Percentiles rank a stretch among this genome's conserved stretches.
These are phyloP conservation scores for Phoma herbarum DNA, from an alignment of 2,329 filamentous ascomycete species.

Conservation along the genomic window DNA sequence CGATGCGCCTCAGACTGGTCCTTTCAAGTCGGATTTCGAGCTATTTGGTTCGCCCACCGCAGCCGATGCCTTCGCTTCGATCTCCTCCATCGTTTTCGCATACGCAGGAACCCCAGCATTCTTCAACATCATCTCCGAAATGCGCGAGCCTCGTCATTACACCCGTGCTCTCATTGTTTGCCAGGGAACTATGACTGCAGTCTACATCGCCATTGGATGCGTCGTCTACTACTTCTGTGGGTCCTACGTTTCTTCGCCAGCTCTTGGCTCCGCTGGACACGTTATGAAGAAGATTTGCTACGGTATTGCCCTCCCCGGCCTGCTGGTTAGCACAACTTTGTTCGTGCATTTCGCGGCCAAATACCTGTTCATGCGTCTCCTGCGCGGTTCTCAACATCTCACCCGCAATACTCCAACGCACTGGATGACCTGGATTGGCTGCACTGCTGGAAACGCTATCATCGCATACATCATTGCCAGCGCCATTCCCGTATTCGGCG, in stretches of 20 bases:
- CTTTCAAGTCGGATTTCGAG: slow-evolving; percentile 34
- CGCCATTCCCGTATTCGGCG: slow-evolving; percentile 41
- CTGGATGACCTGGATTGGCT: slow-evolving; percentile 39
- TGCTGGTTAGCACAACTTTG: slow-evolving; percentile 36
- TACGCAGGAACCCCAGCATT: slow-evolving; percentile 69
- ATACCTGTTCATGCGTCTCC: slow-evolving; percentile 69
- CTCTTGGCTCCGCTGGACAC: slow-evolving; percentile 68
- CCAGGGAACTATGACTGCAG: slow-evolving; percentile 65
- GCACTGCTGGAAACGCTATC: slow-evolving; percentile 29
- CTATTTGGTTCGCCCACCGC: slow-evolving; percentile 28
- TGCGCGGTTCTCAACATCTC: slow-evolving; percentile 73
- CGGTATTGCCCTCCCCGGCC: slow-evolving; percentile 68
- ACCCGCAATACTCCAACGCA: slow-evolving; percentile 35
- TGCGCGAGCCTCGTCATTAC: slow-evolving; percentile 68
- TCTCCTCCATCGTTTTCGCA: slow-evolving; percentile 37
- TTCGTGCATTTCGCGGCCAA: slow-evolving; percentile 39
- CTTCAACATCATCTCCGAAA: slow-evolving; percentile 72
- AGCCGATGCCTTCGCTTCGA: slow-evolving; percentile 31
- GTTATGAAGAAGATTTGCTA: slow-evolving; percentile 71
- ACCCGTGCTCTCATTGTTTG: slow-evolving; percentile 65
- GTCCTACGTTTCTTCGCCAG: slow-evolving; percentile 68
- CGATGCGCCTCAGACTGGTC: slow-evolving; percentile 32
- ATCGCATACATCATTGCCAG: slow-evolving; percentile 38
- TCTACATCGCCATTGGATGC: slow-evolving; percentile 72
- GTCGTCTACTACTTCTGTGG: slow-evolving; percentile 75